Evolutionary conservation across 306 rosid genomes (phyloP).

Genomic region (Prunus mongolica): DNA sequence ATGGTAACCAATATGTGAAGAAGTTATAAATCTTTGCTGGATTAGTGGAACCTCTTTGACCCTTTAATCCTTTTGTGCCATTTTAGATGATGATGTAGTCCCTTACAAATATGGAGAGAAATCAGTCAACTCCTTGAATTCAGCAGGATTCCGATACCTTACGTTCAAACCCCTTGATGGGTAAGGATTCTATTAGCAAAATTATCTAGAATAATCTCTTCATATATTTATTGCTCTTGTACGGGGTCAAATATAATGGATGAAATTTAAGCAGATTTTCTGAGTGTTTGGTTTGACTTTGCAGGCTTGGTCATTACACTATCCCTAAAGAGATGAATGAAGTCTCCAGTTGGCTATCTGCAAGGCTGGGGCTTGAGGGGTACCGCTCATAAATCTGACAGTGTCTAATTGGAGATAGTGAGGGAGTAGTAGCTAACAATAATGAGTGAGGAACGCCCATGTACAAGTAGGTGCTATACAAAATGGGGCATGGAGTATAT

Average conservation of each 20-base stretch:
- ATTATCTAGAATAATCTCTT: neutral
- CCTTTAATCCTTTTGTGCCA: neutral
- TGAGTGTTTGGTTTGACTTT: slow-evolving; percentile 22
- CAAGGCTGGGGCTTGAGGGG: slow-evolving; percentile 83
- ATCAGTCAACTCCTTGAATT: slow-evolving; percentile 60
- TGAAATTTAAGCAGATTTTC: neutral
- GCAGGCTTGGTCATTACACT: slow-evolving; percentile 97
- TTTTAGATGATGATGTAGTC: slow-evolving; percentile 50
- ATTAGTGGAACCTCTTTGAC: neutral
- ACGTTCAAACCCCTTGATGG: slow-evolving; percentile 82
- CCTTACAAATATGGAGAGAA: slow-evolving; percentile 71
- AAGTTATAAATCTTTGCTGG: too few relatives aligned
- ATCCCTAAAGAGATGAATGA: slow-evolving; percentile 95
- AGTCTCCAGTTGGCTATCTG: slow-evolving; percentile 79
- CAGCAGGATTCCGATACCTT: slow-evolving; percentile 76
- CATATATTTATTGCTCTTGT: neutral
- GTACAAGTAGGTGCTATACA: slow-evolving; percentile 36
- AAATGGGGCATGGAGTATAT: slow-evolving; percentile 44
- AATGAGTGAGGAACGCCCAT: slow-evolving; percentile 23
- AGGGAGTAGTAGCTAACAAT: slow-evolving; percentile 27
- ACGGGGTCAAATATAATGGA: neutral
- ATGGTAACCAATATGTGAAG: too few relatives aligned
- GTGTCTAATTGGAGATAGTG: slow-evolving; percentile 15
- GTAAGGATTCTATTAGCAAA: slow-evolving; percentile 27
- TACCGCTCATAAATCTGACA: slow-evolving; percentile 15